Evolutionary conservation across 2,329 filamentous ascomycete species (phyloP), one percentile per base, ranked within the genome.

Genomic region (Venturia pyrina): DNA sequence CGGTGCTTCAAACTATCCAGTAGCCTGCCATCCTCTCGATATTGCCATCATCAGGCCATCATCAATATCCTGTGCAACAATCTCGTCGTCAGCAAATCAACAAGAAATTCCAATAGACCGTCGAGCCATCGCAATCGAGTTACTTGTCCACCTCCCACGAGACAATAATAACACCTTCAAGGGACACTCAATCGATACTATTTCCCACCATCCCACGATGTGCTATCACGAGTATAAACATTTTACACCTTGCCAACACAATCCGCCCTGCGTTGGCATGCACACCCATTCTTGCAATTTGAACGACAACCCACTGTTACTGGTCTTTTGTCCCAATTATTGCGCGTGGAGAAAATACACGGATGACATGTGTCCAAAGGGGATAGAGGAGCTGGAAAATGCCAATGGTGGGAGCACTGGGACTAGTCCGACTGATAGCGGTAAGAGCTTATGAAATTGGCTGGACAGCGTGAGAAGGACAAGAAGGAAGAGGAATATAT

Each of bases 211-310:
- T 24, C 24, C n/a, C 5, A 48, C 19, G 24, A 66, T 66, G 65
- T 66, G 65, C 65, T 56, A 17, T 34, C 65, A 66, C 40, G 15
- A n/a, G 21, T 66, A 66, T 37, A 66, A 61, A 3, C 65, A 66
- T 28, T 66, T 65, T 61, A 40, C 17, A 19, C 41, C 21, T 15
- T 66, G 65, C 41, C 41, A 37, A 28, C 64, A 66, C 24, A 53
- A 37, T 21, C 64, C 64, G 24, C 40, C 64, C 1, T 66, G 64
- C 15, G 40, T 66, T n/a, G 63, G 44, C 63, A 65, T 66, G 59
- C 65, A 66, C 48, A 66, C 65, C 1, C 60, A 66, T 21, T 61
- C 66, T 21, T 66, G 65, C 43, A 28, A 19, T 5, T 10, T 32
- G 32, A 56, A 41, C 61, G 44, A 66, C 13, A 63, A 66, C 32